These are phyloP conservation scores for Starmerella stellata DNA, from an alignment of 805 yeast species.

Conservation along the genomic window DNA sequence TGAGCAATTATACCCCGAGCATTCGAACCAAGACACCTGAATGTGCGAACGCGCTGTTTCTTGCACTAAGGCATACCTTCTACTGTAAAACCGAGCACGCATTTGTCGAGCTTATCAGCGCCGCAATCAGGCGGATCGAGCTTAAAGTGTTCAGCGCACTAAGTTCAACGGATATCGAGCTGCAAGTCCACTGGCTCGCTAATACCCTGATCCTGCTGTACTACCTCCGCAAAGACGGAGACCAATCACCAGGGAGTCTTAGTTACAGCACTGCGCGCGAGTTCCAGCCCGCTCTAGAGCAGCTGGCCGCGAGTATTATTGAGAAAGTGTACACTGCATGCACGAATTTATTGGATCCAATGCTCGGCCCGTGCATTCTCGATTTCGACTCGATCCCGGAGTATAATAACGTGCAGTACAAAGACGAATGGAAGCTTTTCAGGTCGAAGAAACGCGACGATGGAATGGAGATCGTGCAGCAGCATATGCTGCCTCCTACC, in stretches of 20 bases:
- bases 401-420: constrained; percentile 54
- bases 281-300: constrained; percentile 8
- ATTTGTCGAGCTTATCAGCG: constrained; percentile 18
- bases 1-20: constrained; percentile 24
- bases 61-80: constrained; percentile 26
- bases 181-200: constrained; percentile 69
- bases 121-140: constrained; percentile 22
- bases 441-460: constrained; percentile 21
- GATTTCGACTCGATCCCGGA: constrained; percentile 74
- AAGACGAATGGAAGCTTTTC: constrained; percentile 51
- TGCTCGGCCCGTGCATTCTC: constrained; percentile 23
- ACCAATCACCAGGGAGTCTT: too few relatives aligned
- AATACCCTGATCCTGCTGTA: constrained; percentile 59
- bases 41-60: constrained; percentile 28
- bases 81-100: constrained; percentile 20
- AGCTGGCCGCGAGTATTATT: constrained; percentile 7
- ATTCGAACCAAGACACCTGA: constrained; percentile 25
- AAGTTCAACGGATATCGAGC: constrained; percentile 24
- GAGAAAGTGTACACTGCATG: constrained; percentile 6
- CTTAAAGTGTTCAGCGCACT: constrained; percentile 20
- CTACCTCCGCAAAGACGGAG: constrained; percentile 50
- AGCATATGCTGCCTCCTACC: constrained; percentile 71
- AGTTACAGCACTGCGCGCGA: constrained; percentile 17
- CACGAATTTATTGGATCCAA: constrained; percentile 11
- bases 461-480: constrained; percentile 56